A percentile compares a stretch with the other conserved stretches of the same genome.
Conservation (phyloP, 345 rosid genomes). For the Eutrema japonicum region DNA sequence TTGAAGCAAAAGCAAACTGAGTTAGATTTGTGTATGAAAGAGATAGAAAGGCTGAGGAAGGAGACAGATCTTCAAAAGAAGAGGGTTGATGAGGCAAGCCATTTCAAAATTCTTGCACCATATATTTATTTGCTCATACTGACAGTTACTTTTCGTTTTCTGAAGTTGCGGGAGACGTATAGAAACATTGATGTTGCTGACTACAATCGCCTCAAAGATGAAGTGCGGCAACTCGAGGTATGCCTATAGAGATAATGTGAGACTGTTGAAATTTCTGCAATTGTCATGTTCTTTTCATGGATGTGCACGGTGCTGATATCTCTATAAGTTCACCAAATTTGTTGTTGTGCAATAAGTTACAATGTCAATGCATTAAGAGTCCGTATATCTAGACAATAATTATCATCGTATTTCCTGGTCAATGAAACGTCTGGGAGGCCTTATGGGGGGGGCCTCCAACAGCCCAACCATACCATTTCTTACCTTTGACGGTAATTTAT, state of each 20-base stretch:
- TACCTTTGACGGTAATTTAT: conserved; percentile 15
- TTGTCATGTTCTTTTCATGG: neutral
- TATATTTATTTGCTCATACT: conserved; percentile 21
- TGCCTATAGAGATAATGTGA: conserved; percentile 22
- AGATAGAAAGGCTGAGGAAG: conserved; percentile 62
- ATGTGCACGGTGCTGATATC: conserved; percentile 26
- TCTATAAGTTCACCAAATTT: conserved; percentile 6
- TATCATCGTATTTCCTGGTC: conserved; percentile 3
- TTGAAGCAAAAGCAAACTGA: conserved; percentile 69
- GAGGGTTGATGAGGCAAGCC: conserved; percentile 76
- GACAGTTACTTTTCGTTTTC: conserved; percentile 36
- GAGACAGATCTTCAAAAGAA: conserved; percentile 67
- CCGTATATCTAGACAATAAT: conserved; percentile 2
- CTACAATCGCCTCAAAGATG: conserved; percentile 72
- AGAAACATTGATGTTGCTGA: conserved; percentile 75
- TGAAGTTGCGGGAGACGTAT: conserved; percentile 71
- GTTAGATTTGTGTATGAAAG: conserved; percentile 69
- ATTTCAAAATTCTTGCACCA: conserved; percentile 21
- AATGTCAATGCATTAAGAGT: conserved; percentile 7
- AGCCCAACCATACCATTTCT: no score
- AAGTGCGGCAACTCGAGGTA: conserved; percentile 68
- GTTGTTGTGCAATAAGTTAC: conserved; percentile 2
- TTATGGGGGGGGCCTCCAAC: no score
- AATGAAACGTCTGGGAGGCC: conserved; percentile 10
- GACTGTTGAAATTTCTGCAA: conserved; percentile 15